Evolutionary conservation across 495 filamentous ascomycete species (phyloP).

Genomic region (Penicillium salamii): DNA sequence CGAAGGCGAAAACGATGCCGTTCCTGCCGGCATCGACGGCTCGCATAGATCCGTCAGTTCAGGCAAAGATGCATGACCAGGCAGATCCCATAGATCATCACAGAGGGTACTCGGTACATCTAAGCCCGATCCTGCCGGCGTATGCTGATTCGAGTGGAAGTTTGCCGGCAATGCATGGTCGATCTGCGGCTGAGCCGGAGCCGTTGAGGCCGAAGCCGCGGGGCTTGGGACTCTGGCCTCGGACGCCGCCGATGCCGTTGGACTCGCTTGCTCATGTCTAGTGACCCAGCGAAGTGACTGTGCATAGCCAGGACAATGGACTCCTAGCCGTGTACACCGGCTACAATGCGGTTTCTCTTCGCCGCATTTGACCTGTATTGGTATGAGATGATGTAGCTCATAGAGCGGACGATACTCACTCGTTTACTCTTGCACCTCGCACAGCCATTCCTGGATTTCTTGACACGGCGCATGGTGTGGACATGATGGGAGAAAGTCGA

Average conservation of each 20-base stretch:
- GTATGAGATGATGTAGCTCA: no score
- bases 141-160: neutral
- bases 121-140: conserved; percentile 12
- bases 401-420: conserved; percentile 23
- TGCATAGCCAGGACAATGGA: conserved; percentile 52
- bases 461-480: conserved; percentile 41
- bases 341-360: conserved; percentile 51
- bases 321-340: conserved; percentile 48
- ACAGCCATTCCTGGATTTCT: conserved; percentile 48
- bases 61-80: conserved; percentile 29
- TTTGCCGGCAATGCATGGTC: conserved; percentile 4
- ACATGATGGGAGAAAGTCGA: neutral
- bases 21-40: conserved; percentile 15
- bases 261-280: conserved; percentile 37
- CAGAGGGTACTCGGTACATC: conserved; percentile 22
- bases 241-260: conserved; percentile 8
- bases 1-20: conserved; percentile 16
- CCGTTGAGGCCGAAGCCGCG: conserved; percentile 1
- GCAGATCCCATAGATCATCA: conserved; percentile 38
- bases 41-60: conserved; percentile 36
- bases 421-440: conserved; percentile 52
- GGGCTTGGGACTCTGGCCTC: conserved; percentile 15
- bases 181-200: conserved; percentile 1
- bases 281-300: conserved; percentile 55
- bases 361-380: conserved; percentile 53